phyloP scores from a whole-genome alignment of 805 yeast species.

The Lipomyces chichibuensis region DNA sequence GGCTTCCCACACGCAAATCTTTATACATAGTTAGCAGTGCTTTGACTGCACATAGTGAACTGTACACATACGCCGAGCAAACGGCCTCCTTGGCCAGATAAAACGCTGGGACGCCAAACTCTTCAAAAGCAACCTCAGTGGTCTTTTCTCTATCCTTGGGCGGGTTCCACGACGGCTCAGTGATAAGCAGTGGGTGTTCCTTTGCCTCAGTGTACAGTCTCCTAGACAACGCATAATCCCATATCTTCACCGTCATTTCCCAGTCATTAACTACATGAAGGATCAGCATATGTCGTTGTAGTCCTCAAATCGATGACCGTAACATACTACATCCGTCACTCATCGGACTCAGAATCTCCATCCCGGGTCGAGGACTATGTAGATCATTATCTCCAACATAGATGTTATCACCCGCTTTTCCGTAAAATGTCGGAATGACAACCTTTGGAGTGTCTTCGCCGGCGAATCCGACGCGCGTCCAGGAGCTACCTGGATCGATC shows the following conservation, averaged over 20 bases:
- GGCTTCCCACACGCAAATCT: conserved; percentile 77
- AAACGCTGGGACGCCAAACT: conserved; percentile 72
- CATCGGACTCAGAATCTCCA: conserved; percentile 44
- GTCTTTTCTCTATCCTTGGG: conserved; percentile 58
- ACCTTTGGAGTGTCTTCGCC: conserved; percentile 88
- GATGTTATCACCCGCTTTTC: conserved; percentile 41
- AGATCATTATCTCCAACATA: conserved; percentile 50
- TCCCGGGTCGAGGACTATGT: conserved; percentile 44
- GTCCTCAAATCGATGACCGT: not conserved
- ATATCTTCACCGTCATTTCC: conserved; percentile 66
- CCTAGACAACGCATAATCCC: conserved; percentile 65
- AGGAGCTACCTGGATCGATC: conserved; percentile 84
- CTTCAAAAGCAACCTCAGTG: conserved; percentile 75
- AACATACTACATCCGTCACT: conserved; percentile 42
- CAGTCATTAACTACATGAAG: conserved; percentile 50
- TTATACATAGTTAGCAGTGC: conserved; percentile 36
- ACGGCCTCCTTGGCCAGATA: conserved; percentile 76
- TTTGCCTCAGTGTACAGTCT: conserved; percentile 54
- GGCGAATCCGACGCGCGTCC: conserved; percentile 85
- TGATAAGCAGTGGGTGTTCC: conserved; percentile 66
- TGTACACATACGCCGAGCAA: conserved; percentile 51
- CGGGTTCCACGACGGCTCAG: conserved; percentile 74
- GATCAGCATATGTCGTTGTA: not conserved
- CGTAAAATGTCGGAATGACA: conserved; percentile 72
- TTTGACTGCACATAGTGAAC: not conserved